Conservation (phyloP, 129 eudicot species). For the Centrapalus pauciflorus region DNA sequence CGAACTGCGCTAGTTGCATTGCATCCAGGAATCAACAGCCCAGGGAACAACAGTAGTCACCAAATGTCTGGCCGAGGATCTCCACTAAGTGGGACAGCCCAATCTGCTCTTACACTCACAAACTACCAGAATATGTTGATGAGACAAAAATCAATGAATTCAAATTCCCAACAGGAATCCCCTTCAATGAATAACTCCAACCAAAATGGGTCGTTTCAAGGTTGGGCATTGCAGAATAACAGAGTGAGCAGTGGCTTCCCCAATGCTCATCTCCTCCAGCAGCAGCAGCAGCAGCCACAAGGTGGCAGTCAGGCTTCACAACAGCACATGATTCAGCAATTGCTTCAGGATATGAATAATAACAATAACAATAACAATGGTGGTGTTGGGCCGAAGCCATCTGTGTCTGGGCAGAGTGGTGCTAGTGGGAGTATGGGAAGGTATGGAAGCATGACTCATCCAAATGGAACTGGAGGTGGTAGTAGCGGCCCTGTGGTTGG, state of each 20-base stretch:
- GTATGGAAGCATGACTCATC: too few species aligned
- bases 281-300: slow-evolving; percentile 19
- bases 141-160: slow-evolving; percentile 61
- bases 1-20: slow-evolving; percentile 31
- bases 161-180: slow-evolving; percentile 52
- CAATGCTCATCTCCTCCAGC: slow-evolving; percentile 19
- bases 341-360: slow-evolving; percentile 45
- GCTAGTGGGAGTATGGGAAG: slow-evolving; percentile 33
- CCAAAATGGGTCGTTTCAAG: slow-evolving; percentile 31
- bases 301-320: slow-evolving; percentile 39
- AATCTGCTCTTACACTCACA: slow-evolving; percentile 45
- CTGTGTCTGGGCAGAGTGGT: slow-evolving; percentile 14
- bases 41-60: slow-evolving; percentile 32
- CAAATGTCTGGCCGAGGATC: slow-evolving; percentile 33
- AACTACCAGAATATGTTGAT: slow-evolving; percentile 44
- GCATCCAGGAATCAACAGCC: slow-evolving; percentile 36
- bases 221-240: slow-evolving; percentile 32
- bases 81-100: slow-evolving; percentile 44
- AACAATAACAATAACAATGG: slow-evolving; percentile 21
- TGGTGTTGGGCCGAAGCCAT: slow-evolving; percentile 24
- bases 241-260: slow-evolving; percentile 11
- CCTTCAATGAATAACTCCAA: slow-evolving; percentile 33
- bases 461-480: too few species aligned
- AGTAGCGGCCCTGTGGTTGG: too few species aligned
- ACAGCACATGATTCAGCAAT: slow-evolving; percentile 54